A percentile compares a stretch with the other conserved stretches of the same genome.
Evolutionary conservation across 1,139 yeast genomes (phyloP).

Genomic region (Arxiozyma heterogenica): DNA sequence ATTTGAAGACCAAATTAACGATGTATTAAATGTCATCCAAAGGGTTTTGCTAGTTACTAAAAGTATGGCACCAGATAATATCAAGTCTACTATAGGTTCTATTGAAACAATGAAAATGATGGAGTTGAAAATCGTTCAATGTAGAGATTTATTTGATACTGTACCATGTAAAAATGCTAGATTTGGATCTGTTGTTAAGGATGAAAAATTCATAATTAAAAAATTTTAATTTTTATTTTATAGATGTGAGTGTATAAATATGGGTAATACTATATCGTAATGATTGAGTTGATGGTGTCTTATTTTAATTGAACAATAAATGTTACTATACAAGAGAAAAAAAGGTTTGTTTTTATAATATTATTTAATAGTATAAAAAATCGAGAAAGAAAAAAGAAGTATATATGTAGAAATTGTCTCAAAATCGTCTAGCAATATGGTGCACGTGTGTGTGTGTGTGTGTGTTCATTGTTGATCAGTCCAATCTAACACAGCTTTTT

Average conservation of each 20-base stretch:
- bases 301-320: not conserved
- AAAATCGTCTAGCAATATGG: too few relatives aligned
- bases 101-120: conserved; percentile 26
- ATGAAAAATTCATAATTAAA: conserved; percentile 6
- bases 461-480: not conserved
- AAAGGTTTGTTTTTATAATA: too few relatives aligned
- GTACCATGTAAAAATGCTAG: not conserved
- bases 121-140: conserved; percentile 28
- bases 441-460: not conserved
- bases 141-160: conserved; percentile 20
- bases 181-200: not conserved
- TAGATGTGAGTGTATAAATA: not conserved
- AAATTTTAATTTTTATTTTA: not conserved
- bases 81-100: conserved; percentile 22
- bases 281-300: not conserved
- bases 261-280: not conserved
- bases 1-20: conserved; percentile 21
- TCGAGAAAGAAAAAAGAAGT: too few relatives aligned
- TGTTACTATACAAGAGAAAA: not conserved
- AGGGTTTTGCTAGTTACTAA: conserved; percentile 23
- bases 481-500: conserved; percentile 9
- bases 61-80: conserved; percentile 14
- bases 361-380: too few relatives aligned
- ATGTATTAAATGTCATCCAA: conserved; percentile 27
- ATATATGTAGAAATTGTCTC: too few relatives aligned